Conservation (phyloP, 129 eudicot genomes). For the Rutidosis leptorrhynchoides region DNA sequence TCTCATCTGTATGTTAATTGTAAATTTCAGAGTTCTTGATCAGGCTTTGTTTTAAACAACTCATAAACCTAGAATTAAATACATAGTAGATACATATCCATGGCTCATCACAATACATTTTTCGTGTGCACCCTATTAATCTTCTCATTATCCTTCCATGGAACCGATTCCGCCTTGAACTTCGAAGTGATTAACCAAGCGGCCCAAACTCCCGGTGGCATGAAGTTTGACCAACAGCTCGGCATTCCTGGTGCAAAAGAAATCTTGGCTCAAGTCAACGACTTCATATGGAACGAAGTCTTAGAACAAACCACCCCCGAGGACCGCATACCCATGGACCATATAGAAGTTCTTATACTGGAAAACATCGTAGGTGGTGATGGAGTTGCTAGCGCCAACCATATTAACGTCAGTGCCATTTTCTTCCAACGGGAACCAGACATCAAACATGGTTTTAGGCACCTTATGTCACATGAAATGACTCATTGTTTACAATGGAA, state of each 20-base stretch:
- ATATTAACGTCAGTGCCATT: background rate
- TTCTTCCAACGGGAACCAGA: too few species aligned
- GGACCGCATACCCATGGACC: background rate
- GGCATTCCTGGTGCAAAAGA: background rate
- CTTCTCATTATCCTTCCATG: conserved; percentile 5
- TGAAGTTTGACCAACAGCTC: conserved; percentile 6
- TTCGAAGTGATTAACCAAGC: conserved; percentile 8
- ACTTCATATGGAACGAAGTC: conserved; percentile 5
- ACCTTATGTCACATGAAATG: too few species aligned
- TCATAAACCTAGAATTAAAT: too few species aligned
- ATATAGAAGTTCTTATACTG: background rate
- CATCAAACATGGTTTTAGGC: too few species aligned
- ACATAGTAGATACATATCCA: background rate
- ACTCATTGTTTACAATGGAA: too few species aligned
- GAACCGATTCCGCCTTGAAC: background rate
- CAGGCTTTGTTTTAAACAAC: too few species aligned
- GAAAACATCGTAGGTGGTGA: background rate
- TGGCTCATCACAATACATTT: conserved; percentile 10
- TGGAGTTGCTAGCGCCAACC: background rate
- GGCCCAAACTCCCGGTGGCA: background rate
- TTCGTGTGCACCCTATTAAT: background rate
- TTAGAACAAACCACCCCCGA: conserved; percentile 1
- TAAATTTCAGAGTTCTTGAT: too few species aligned
- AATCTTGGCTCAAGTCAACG: conserved; percentile 10
- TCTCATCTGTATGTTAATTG: too few species aligned